phyloP scores from a whole-genome alignment of 805 yeast genomes.

The Cyberlindnera saturnus region DNA sequence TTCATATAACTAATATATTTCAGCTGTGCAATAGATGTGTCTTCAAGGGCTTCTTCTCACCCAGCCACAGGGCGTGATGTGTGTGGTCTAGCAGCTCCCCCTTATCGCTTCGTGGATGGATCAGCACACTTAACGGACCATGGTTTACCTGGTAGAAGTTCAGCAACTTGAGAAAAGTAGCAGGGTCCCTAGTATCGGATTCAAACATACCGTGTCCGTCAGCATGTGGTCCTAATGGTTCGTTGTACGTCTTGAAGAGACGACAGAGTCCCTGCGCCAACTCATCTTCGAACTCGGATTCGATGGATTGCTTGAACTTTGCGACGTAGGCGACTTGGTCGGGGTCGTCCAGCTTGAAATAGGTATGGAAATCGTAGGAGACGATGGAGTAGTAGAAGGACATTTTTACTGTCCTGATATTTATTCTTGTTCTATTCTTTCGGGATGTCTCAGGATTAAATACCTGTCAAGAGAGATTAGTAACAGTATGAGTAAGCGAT shows the following conservation, averaged over 20 bases:
- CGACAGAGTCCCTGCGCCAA: slow-evolving; percentile 32
- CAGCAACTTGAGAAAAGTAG: slow-evolving; percentile 36
- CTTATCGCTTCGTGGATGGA: slow-evolving; percentile 46
- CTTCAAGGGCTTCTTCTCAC: slow-evolving; percentile 31
- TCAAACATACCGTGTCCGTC: slow-evolving; percentile 47
- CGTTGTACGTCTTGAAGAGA: slow-evolving; percentile 39
- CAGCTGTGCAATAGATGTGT: slow-evolving; percentile 3
- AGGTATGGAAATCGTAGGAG: slow-evolving; percentile 53
- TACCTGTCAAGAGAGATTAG: background rate
- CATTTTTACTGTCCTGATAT: background rate
- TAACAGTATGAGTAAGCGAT: background rate
- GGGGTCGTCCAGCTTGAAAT: slow-evolving; percentile 29
- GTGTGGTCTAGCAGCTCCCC: slow-evolving; percentile 42
- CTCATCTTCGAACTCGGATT: slow-evolving; percentile 36
- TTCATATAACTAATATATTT: no score
- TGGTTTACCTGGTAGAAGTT: slow-evolving; percentile 50
- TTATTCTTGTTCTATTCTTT: background rate
- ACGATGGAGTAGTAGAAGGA: slow-evolving; percentile 22
- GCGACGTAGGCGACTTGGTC: slow-evolving; percentile 30
- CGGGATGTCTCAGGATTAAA: no score
- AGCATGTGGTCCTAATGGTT: slow-evolving; percentile 55
- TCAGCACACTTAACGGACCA: slow-evolving; percentile 43
- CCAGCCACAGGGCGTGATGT: slow-evolving; percentile 51
- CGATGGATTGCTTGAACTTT: slow-evolving; percentile 34
- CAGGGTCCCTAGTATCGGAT: slow-evolving; percentile 43